phyloP scores from a whole-genome alignment of 1,284 basidiomycete species.

The Trametes sp. region DNA sequence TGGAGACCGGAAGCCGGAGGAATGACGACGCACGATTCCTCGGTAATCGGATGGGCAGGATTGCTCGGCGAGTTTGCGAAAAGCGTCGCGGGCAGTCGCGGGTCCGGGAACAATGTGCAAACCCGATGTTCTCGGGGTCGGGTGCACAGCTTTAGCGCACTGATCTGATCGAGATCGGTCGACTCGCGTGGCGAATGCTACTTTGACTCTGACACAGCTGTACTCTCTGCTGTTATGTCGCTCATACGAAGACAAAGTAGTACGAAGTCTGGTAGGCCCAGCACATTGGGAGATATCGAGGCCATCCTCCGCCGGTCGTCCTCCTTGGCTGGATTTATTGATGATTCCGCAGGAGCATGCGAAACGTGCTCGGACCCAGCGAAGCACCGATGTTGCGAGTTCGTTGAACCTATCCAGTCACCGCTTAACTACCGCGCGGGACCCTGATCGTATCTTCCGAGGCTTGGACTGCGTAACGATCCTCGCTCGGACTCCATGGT shows the following conservation, averaged over 20 bases:
- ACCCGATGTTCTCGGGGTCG: slow-evolving; percentile 1
- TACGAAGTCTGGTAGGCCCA: too few relatives aligned
- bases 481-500: background rate
- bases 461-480: background rate
- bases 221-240: background rate
- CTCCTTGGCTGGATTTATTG: background rate
- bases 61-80: background rate
- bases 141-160: slow-evolving; percentile 1
- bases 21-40: background rate
- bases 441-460: background rate
- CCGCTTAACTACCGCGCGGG: background rate
- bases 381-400: slow-evolving; percentile 3
- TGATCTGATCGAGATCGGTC: background rate
- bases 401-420: background rate
- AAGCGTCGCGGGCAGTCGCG: background rate
- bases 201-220: background rate
- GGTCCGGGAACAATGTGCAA: background rate
- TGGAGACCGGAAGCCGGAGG: background rate
- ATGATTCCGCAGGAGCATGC: background rate
- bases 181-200: background rate
- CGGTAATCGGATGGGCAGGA: background rate
- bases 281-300: too few relatives aligned
- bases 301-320: background rate
- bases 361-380: background rate
- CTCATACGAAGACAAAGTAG: too few relatives aligned